Evolutionary conservation across 306 rosid species (phyloP), one percentile per base, ranked within the genome.

Genomic region (Quercus berberidifolia): DNA sequence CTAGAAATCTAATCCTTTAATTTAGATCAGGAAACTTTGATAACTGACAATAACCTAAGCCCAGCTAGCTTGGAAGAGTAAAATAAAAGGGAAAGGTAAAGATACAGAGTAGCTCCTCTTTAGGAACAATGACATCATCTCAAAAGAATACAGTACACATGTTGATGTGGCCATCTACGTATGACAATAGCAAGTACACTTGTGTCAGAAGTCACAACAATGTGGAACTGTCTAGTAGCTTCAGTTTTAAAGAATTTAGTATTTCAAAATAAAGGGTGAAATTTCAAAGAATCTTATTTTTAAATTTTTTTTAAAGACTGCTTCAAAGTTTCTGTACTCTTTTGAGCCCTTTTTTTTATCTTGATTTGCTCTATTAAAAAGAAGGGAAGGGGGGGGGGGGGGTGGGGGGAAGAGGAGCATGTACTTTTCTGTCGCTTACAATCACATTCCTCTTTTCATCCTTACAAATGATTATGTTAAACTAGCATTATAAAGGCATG

Each of bases 401-500:
- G 46, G 23, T n/a, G 38, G 38, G 38, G 5, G 14, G 30, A 6
- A 12, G 12, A 0, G 46, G 23, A 15, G 7, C 41, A 23, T 25
- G 5, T 63, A 9, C 30, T 26, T 14, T 26, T 14, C 30, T 8
- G 69, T 63, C 6, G 20, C 18, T 62, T 28, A 17, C 5, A 31
- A 28, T 64, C 10, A 64, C 4, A 15, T n/a, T 67, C 72, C 52
- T 30, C 20, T 10, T n/a, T 68, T 19, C 51, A 33, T 35, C 72
- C 52, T 9, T 68, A 17, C 13, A 68, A 33, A 33, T n/a, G 26
- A 35, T 33, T 68, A 68, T n/a, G 52, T 49, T 35, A 63, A 46
- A 63, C 62, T 49, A 38, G 71, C 3, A 68, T 20, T 49, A 73
- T 26, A 81, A 51, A 67, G 31, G 59, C 62, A 79, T 28, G 73